phyloP scores from a whole-genome alignment of 768 basidiomycete genomes.

The Trichaptum fuscoviolaceum region DNA sequence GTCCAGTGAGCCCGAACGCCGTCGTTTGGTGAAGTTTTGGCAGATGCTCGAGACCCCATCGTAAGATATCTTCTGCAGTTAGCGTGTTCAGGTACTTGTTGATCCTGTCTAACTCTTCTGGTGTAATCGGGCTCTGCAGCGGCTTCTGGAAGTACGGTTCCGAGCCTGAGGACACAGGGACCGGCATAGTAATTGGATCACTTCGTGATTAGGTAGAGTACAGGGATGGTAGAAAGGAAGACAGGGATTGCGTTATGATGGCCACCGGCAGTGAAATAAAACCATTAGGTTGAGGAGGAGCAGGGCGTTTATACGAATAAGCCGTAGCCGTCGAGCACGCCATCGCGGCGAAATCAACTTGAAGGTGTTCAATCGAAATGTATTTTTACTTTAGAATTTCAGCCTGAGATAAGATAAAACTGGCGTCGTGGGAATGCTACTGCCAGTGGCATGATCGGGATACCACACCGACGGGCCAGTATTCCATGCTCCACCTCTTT shows the following conservation, averaged over 20 bases:
- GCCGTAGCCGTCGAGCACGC: not conserved
- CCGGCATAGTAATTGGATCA: not conserved
- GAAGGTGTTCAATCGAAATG: not conserved
- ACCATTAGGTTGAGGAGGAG: not conserved
- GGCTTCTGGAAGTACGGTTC: slow-evolving; percentile 30
- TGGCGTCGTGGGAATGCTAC: not conserved
- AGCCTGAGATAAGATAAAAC: not conserved
- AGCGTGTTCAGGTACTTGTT: slow-evolving; percentile 70
- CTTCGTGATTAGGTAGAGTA: not conserved
- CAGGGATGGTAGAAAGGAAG: not conserved
- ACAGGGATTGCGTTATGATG: not conserved
- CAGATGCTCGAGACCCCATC: slow-evolving; percentile 78
- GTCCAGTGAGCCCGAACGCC: slow-evolving; percentile 93
- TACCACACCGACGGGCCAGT: no score
- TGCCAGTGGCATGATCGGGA: not conserved
- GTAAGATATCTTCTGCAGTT: slow-evolving; percentile 77
- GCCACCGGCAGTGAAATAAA: not conserved
- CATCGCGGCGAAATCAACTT: not conserved
- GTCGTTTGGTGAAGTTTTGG: slow-evolving; percentile 89
- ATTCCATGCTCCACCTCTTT: not conserved
- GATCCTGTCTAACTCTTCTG: slow-evolving; percentile 55
- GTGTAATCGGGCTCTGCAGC: slow-evolving; percentile 51
- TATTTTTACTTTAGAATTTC: not conserved
- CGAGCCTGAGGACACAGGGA: not conserved
- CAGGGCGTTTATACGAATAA: not conserved